Conservation (phyloP, 2,329 filamentous ascomycete genomes). For the Boeremia lycopersici region DNA sequence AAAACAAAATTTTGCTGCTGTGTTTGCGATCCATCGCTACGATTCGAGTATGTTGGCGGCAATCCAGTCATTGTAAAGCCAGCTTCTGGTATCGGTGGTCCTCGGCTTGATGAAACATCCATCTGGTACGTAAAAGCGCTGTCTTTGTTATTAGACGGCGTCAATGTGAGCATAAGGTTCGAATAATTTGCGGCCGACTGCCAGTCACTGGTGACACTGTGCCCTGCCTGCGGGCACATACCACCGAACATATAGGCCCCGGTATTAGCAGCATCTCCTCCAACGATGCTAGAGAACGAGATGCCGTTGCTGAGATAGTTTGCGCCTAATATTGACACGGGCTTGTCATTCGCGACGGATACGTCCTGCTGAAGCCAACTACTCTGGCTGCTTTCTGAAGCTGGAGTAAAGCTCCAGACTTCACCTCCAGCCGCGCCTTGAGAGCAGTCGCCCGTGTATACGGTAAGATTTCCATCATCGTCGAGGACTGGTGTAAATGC, state of each 20-base stretch:
- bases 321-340: slow-evolving; percentile 50
- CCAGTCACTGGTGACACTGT: slow-evolving; percentile 54
- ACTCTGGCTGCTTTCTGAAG: slow-evolving; percentile 51
- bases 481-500: slow-evolving; percentile 73
- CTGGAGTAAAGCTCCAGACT: slow-evolving; percentile 71
- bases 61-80: slow-evolving; percentile 84
- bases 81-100: slow-evolving; percentile 78
- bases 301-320: slow-evolving; percentile 67
- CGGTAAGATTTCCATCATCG: slow-evolving; percentile 70
- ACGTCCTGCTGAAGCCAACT: slow-evolving; percentile 60
- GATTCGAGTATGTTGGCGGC: slow-evolving; percentile 71
- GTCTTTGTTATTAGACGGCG: slow-evolving; percentile 50
- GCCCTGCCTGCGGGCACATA: slow-evolving; percentile 70
- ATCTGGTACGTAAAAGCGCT: slow-evolving; percentile 54
- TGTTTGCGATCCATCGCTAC: slow-evolving; percentile 64
- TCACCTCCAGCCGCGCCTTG: slow-evolving; percentile 56
- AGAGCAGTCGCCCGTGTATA: slow-evolving; percentile 76
- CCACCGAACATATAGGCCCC: slow-evolving; percentile 81
- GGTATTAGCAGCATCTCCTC: slow-evolving; percentile 59
- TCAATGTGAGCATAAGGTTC: slow-evolving; percentile 75
- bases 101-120: slow-evolving; percentile 58
- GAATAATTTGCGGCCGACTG: slow-evolving; percentile 76
- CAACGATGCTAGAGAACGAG: slow-evolving; percentile 69
- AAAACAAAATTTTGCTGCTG: slow-evolving; percentile 81
- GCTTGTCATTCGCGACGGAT: slow-evolving; percentile 41